Evolutionary conservation across 78 protist species (phyloP).

Genomic region (Dictyostelium intermedium): DNA sequence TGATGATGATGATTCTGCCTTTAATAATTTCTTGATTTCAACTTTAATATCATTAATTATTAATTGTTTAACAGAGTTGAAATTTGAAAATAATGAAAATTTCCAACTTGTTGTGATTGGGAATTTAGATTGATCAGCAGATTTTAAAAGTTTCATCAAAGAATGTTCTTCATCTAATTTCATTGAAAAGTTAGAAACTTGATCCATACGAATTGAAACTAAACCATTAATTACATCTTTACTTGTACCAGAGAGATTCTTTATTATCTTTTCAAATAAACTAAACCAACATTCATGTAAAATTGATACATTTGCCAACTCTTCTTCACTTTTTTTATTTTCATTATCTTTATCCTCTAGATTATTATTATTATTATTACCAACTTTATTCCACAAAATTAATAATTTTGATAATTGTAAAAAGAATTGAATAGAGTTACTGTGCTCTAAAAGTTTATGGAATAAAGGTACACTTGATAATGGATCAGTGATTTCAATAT

Average conservation of each 20-base stretch:
- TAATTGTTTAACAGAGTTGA: background rate
- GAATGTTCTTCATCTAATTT: background rate
- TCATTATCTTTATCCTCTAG: background rate
- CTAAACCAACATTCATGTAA: conserved; percentile 58
- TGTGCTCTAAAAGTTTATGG: background rate
- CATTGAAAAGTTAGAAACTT: conserved; percentile 28
- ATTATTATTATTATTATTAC: background rate
- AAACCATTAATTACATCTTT: conserved; percentile 9
- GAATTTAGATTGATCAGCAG: background rate
- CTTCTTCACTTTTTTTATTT: background rate
- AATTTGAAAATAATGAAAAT: conserved; percentile 46
- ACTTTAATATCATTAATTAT: background rate
- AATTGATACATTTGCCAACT: background rate
- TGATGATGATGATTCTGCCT: background rate
- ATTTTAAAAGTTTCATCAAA: background rate
- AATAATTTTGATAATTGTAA: conserved; percentile 39
- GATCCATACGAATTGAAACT: conserved; percentile 47
- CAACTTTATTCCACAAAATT: conserved; percentile 34
- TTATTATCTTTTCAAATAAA: background rate
- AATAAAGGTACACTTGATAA: conserved; percentile 10
- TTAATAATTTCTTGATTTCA: background rate
- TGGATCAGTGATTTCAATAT: conserved; percentile 3
- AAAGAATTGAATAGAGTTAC: background rate
- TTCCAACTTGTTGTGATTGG: conserved; percentile 11
- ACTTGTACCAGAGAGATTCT: background rate